These are phyloP conservation scores for Glycine tomentella DNA, from an alignment of 306 rosid species.

Conservation along the genomic window DNA sequence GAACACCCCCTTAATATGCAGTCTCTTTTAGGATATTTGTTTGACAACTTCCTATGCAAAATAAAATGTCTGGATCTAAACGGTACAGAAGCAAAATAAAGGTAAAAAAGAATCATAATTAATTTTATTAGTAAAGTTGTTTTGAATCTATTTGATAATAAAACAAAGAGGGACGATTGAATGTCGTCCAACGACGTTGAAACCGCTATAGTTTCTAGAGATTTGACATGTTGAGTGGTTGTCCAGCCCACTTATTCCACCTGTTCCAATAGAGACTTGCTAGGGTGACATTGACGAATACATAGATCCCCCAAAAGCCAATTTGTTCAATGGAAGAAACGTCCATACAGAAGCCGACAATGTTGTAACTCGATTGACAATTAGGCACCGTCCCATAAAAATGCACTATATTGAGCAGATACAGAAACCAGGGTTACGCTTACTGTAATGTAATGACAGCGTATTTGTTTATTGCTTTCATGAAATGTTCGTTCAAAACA, in stretches of 20 bases:
- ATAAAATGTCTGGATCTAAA: too few species aligned
- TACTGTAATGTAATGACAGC: constrained; percentile 20
- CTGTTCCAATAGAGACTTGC: neutral
- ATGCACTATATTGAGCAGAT: neutral
- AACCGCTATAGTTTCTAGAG: neutral
- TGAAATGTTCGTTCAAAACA: constrained; percentile 33
- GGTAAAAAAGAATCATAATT: too few species aligned
- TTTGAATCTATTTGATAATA: too few species aligned
- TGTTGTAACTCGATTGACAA: neutral
- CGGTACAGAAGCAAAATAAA: too few species aligned
- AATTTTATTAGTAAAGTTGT: too few species aligned
- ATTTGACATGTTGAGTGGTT: neutral
- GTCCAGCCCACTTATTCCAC: too few species aligned
- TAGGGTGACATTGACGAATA: neutral
- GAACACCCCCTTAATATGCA: too few species aligned
- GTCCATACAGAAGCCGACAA: neutral
- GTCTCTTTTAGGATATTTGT: too few species aligned
- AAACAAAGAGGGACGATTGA: too few species aligned
- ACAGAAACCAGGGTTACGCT: neutral
- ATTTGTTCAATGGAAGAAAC: neutral
- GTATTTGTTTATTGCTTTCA: constrained; percentile 36
- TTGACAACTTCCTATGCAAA: too few species aligned
- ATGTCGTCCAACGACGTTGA: neutral
- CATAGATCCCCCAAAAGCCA: neutral
- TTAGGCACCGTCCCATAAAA: neutral